These are phyloP conservation scores for Solanum hybrid DNA, from an alignment of 305 asterid genomes.

Conservation along the genomic window DNA sequence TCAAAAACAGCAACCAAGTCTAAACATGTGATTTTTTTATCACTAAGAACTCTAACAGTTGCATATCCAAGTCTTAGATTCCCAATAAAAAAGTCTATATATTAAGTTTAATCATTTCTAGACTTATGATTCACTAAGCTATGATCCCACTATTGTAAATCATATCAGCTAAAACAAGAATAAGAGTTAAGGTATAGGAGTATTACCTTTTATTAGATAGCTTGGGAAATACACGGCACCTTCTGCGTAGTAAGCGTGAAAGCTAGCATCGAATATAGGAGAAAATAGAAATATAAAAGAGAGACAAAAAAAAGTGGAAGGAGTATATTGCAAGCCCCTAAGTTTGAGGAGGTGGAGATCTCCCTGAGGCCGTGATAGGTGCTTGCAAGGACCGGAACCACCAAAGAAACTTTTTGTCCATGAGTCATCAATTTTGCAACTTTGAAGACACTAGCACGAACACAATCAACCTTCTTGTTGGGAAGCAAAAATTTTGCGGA, in stretches of 20 bases:
- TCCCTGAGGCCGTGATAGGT: neutral
- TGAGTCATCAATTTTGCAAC: neutral
- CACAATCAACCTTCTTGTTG: neutral
- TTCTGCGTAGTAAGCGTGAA: neutral
- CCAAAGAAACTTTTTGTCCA: neutral
- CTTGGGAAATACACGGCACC: neutral
- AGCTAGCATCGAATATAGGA: neutral
- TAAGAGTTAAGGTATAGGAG: neutral
- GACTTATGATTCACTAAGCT: neutral
- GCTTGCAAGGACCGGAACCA: neutral
- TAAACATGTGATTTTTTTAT: neutral
- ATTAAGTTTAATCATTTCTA: neutral
- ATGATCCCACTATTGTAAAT: neutral
- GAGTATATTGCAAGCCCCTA: neutral
- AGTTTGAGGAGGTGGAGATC: neutral
- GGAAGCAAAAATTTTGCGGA: neutral
- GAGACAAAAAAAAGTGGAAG: neutral
- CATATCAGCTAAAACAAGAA: neutral
- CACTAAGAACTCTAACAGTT: neutral
- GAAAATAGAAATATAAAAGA: neutral
- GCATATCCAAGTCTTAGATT: neutral
- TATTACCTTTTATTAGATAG: neutral
- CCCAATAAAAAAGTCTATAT: neutral
- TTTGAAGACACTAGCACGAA: neutral
- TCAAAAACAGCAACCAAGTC: neutral